These are phyloP conservation scores for Anisodus tanguticus DNA, from an alignment of 257 asterid species.

Conservation along the genomic window DNA sequence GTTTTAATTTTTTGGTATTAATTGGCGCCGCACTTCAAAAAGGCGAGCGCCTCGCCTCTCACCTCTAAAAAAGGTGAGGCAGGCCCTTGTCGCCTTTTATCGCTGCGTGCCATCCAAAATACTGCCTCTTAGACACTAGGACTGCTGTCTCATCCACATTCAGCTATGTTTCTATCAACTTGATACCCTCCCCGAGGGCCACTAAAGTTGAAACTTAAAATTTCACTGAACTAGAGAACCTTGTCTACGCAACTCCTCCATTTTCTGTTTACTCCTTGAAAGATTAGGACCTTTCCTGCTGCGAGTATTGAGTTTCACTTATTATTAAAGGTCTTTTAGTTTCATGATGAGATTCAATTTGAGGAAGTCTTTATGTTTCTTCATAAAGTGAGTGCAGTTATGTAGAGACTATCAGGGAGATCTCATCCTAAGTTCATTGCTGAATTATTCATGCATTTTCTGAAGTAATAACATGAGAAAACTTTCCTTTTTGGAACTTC, in stretches of 20 bases:
- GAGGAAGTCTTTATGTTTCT: neutral
- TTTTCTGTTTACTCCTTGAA: neutral
- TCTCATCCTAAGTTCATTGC: neutral
- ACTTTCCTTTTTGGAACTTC: neutral
- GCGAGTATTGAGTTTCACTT: conserved; percentile 16
- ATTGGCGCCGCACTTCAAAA: no score
- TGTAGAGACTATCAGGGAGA: neutral
- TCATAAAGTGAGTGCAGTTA: neutral
- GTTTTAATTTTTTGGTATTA: no score
- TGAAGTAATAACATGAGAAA: neutral
- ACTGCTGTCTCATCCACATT: conserved; percentile 11
- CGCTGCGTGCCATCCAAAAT: no score
- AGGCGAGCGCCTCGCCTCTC: no score
- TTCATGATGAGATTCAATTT: neutral
- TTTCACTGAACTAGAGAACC: neutral
- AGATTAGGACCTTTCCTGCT: neutral
- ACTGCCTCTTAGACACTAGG: conserved; percentile 15
- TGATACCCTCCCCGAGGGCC: neutral
- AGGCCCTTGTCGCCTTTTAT: no score
- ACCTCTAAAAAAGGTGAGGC: no score
- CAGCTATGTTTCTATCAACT: neutral
- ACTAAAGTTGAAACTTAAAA: conserved; percentile 7
- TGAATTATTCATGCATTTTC: neutral
- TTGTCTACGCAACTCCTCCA: neutral
- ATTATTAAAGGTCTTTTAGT: neutral